A percentile compares a stretch with the other conserved stretches of the same genome.
Conservation (phyloP, 73 alveolate species). For the Uronychia binucleata region DNA sequence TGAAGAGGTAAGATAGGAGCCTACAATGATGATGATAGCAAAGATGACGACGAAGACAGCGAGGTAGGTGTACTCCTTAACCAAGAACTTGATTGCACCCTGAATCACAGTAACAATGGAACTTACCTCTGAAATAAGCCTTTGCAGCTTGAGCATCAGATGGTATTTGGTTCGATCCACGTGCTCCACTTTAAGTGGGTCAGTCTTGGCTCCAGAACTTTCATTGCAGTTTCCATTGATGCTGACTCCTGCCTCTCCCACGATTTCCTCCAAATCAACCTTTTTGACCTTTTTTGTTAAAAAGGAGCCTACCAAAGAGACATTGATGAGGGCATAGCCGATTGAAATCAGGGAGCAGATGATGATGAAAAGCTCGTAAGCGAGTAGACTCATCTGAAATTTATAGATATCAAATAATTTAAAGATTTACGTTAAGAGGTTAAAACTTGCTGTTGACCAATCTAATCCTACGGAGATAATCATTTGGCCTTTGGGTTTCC, state of each 20-base stretch:
- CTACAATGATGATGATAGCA: slow-evolving; percentile 53
- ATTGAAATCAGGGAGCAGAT: neutral
- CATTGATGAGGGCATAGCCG: neutral
- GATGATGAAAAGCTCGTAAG: neutral
- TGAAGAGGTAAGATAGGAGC: neutral
- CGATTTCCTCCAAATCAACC: neutral
- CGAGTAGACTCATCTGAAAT: neutral
- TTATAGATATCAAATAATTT: neutral
- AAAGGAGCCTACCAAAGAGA: neutral
- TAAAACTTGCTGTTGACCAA: no score
- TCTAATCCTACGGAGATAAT: no score
- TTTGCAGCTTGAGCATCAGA: slow-evolving; percentile 2
- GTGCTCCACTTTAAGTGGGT: neutral
- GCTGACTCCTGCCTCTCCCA: neutral
- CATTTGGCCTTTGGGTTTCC: no score
- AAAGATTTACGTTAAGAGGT: neutral
- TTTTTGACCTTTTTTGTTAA: neutral
- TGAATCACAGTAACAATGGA: neutral
- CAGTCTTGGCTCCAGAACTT: neutral
- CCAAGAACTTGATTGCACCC: slow-evolving; percentile 88
- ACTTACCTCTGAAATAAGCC: neutral
- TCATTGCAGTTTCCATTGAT: neutral
- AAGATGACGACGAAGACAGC: slow-evolving; percentile 66
- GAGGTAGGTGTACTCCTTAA: slow-evolving; percentile 73
- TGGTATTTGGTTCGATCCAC: slow-evolving; percentile 5